A percentile compares a stretch with the other conserved stretches of the same genome.
Evolutionary conservation across 2,329 filamentous ascomycete species (phyloP).

Genomic region (Fonsecaea nubica): DNA sequence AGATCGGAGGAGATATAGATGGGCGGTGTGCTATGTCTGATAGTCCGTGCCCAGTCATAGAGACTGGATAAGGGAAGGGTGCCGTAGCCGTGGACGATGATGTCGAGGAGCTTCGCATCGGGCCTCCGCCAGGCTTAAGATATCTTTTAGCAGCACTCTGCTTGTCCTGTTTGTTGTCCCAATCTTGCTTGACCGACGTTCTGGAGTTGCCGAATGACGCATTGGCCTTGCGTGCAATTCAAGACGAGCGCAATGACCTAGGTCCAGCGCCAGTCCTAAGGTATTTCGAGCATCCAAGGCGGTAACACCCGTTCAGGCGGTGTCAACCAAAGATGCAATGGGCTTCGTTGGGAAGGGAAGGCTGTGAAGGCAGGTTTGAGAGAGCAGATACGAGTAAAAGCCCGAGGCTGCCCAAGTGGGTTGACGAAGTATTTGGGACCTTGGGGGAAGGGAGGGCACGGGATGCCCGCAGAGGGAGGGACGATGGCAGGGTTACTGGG

Average conservation of each 20-base stretch:
- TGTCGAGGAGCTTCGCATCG: conserved; percentile 27
- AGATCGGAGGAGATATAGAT: conserved; percentile 35
- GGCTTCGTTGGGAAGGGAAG: not conserved
- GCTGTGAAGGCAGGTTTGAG: conserved; percentile 3
- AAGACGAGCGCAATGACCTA: conserved; percentile 25
- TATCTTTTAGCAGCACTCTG: not conserved
- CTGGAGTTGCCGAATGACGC: conserved; percentile 29
- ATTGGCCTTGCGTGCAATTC: conserved; percentile 26
- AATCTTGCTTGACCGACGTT: conserved; percentile 26
- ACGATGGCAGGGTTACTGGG: conserved; percentile 14
- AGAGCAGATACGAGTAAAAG: conserved; percentile 10
- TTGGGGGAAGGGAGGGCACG: conserved; percentile 1
- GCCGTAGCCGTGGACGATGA: conserved; percentile 33
- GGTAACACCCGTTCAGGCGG: conserved; percentile 15
- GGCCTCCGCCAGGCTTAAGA: conserved; percentile 2
- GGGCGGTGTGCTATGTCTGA: conserved; percentile 16
- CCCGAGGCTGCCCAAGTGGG: conserved; percentile 12
- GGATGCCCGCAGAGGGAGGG: not conserved
- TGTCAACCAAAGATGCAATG: conserved; percentile 20
- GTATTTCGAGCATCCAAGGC: conserved; percentile 25
- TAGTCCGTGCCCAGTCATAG: conserved; percentile 25
- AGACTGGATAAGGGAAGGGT: conserved; percentile 25
- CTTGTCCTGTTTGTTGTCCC: conserved; percentile 23
- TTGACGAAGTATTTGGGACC: conserved; percentile 19
- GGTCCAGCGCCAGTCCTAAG: conserved; percentile 24